Percentiles rank a stretch among this genome's conserved stretches.
These are phyloP conservation scores for Raphanus raphanistrum DNA, from an alignment of 345 rosid genomes.

Conservation along the genomic window DNA sequence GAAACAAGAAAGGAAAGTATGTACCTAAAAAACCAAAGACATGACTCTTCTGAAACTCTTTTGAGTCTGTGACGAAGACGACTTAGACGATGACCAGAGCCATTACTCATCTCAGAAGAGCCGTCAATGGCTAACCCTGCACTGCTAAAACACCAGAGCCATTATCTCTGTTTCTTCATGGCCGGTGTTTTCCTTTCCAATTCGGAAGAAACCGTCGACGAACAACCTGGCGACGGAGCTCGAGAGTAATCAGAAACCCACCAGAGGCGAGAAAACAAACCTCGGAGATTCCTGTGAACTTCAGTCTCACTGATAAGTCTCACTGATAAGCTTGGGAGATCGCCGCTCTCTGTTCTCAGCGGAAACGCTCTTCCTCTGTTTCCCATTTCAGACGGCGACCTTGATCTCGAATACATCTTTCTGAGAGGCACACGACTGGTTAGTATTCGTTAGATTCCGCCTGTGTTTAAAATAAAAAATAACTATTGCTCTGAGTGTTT, in stretches of 20 bases:
- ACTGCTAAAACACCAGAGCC: constrained; percentile 70
- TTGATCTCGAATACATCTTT: constrained; percentile 54
- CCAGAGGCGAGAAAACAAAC: constrained; percentile 44
- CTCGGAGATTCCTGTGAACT: constrained; percentile 55
- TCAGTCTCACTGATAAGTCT: constrained; percentile 47
- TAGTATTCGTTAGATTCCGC: neutral
- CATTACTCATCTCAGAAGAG: constrained; percentile 27
- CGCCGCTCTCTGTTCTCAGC: constrained; percentile 39
- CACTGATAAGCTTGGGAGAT: constrained; percentile 67
- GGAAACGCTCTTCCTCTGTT: constrained; percentile 48
- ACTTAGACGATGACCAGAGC: constrained; percentile 19
- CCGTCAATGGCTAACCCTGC: constrained; percentile 56
- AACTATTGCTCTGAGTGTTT: neutral
- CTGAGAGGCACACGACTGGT: constrained; percentile 61
- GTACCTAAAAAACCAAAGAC: constrained; percentile 43
- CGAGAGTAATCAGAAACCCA: constrained; percentile 41
- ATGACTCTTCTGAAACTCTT: constrained; percentile 48
- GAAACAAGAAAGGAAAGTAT: constrained; percentile 1
- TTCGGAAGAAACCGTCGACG: constrained; percentile 26
- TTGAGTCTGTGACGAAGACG: constrained; percentile 30
- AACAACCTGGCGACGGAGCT: too few relatives aligned
- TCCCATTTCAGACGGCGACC: constrained; percentile 41
- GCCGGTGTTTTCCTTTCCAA: constrained; percentile 15
- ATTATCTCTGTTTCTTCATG: constrained; percentile 38
- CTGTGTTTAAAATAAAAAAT: neutral